Base-by-base conservation (phyloP, 164 flowering plant genomes). In the Taxillus chinensis region DNA sequence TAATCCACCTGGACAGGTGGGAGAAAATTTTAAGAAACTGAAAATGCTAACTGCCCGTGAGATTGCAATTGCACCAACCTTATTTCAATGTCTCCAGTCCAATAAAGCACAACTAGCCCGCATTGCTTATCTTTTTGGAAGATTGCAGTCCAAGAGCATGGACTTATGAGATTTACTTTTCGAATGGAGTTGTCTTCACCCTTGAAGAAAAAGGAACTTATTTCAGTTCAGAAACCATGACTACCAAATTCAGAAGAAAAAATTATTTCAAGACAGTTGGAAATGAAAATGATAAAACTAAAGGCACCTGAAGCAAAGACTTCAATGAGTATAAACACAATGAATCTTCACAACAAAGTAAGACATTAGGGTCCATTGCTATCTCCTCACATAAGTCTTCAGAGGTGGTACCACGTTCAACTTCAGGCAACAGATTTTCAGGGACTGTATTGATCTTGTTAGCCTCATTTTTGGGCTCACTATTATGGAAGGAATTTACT, bases 41-140 rank as follows among this genome's bases (percentile, higher is more conserved):
- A 27, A 27, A 27, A 27, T 27, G 27, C 27, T 27, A 27, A 27
- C 27, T 27, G 27, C 27, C 27, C 27, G 27, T 27, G 27, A 27
- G 27, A 27, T 27, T 27, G 27, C 27, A 27, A 43, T 54, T 16
- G 62, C 63, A 67, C 41, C 42, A 66, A 79, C 89, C 89, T 82
- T 69, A 86, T 73, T 69, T 83, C 89, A 53, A 75, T 61, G 46
- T 12, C 64, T 37, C 79, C 81, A 64, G 68, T 73, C 41, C 55
- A 67, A 67, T 75, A 75, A 3, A 78, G 64, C 39, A 75, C 41
- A 45, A 67, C 62, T 11, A 78, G 59, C 17, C 73, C 79, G 64
- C 64, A 62, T 13, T 70, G 60, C 45, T 55, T 66, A 55, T 73
- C 71, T 65, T 70, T 75, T 59, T 64, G 67, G 41, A 75, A 67